These are phyloP conservation scores for Amanita pseudoporphyria DNA, from an alignment of 768 basidiomycete genomes.

Conservation along the genomic window DNA sequence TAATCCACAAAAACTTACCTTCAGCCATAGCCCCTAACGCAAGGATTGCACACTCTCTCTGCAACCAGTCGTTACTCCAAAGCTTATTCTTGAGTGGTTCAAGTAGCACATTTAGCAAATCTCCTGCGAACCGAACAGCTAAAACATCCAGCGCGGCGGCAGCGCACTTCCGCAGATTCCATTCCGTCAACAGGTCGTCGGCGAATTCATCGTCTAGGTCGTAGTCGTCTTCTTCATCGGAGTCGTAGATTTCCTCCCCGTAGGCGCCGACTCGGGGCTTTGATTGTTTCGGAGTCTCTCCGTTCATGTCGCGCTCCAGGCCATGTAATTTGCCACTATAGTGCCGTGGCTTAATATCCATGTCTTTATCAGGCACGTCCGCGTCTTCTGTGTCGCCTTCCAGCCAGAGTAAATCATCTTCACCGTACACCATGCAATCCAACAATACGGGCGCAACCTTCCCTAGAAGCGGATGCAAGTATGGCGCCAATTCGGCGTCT, in stretches of 20 bases:
- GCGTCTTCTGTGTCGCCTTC: constrained; percentile 89
- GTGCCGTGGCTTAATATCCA: constrained; percentile 94
- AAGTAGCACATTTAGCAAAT: constrained; percentile 81
- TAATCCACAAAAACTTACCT: constrained; percentile 39
- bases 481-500: constrained; percentile 77
- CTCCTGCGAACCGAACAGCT: constrained; percentile 86
- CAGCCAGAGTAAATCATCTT: constrained; percentile 91
- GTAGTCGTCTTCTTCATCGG: constrained; percentile 84
- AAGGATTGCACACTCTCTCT: constrained; percentile 91
- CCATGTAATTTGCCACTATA: constrained; percentile 83
- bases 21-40: constrained; percentile 98
- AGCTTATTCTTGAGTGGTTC: constrained; percentile 88
- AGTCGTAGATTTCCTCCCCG: constrained; percentile 74
- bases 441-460: constrained; percentile 93
- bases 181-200: constrained; percentile 95
- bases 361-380: constrained; percentile 83
- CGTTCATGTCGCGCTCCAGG: constrained; percentile 60
- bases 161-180: constrained; percentile 98
- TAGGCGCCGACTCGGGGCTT: constrained; percentile 52
- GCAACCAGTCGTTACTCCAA: constrained; percentile 88
- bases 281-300: constrained; percentile 18
- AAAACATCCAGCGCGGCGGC: constrained; percentile 96
- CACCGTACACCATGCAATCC: constrained; percentile 95
- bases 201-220: constrained; percentile 88
- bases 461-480: constrained; percentile 78